Percentiles rank a stretch among this genome's conserved stretches.
phyloP scores from a whole-genome alignment of 768 basidiomycete genomes.

The Suillus decipiens region DNA sequence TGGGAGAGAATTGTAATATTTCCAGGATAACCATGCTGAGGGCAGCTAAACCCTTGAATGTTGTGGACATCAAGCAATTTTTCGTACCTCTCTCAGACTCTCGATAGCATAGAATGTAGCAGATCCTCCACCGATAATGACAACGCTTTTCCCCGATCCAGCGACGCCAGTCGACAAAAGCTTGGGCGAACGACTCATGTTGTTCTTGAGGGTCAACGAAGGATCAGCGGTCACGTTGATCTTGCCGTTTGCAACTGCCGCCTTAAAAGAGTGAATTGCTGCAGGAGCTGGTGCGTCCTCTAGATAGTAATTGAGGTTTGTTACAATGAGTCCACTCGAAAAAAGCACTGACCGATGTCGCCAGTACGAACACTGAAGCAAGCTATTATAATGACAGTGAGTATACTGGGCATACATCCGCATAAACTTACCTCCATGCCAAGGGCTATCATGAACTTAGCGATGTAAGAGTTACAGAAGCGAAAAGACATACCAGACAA shows the following conservation, averaged over 20 bases:
- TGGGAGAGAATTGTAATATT: constrained; percentile 79
- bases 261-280: constrained; percentile 78
- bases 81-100: constrained; percentile 73
- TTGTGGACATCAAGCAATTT: neutral
- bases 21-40: constrained; percentile 74
- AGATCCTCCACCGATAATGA: constrained; percentile 86
- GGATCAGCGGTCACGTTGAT: constrained; percentile 77
- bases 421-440: constrained; percentile 72
- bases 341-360: constrained; percentile 62
- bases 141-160: constrained; percentile 61
- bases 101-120: constrained; percentile 78
- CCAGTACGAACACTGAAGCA: constrained; percentile 88
- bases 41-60: neutral
- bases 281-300: constrained; percentile 90
- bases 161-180: constrained; percentile 49
- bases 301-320: constrained; percentile 29
- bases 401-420: constrained; percentile 1
- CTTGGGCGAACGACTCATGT: constrained; percentile 62
- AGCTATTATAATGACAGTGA: constrained; percentile 42
- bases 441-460: constrained; percentile 53
- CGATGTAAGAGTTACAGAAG: neutral
- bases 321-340: neutral
- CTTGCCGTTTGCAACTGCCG: constrained; percentile 65
- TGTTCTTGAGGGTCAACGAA: constrained; percentile 61
- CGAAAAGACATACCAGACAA: constrained; percentile 62